A percentile compares a stretch with the other conserved stretches of the same genome.
These are phyloP conservation scores for Lachnellula willkommii DNA, from an alignment of 2,329 filamentous ascomycete genomes.

Conservation along the genomic window DNA sequence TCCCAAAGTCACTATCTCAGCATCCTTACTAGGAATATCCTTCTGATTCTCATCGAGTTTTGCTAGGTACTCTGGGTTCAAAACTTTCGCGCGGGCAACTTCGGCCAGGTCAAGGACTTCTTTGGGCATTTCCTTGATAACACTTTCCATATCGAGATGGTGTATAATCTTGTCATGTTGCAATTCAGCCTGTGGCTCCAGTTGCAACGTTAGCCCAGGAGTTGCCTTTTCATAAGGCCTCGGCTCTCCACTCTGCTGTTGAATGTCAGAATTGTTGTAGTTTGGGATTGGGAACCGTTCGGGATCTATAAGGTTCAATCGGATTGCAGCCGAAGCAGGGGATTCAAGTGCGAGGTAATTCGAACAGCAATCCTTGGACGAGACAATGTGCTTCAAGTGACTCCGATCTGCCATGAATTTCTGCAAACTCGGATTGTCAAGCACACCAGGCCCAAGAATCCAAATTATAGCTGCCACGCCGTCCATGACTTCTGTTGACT, in stretches of 20 bases:
- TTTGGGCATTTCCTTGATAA: constrained; percentile 34
- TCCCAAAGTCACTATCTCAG: constrained; percentile 80
- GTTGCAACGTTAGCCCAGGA: constrained; percentile 20
- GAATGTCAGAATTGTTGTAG: constrained; percentile 43
- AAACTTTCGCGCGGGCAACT: constrained; percentile 38
- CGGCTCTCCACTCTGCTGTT: constrained; percentile 1
- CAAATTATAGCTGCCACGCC: constrained; percentile 69
- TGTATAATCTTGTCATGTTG: constrained; percentile 43
- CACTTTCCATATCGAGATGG: constrained; percentile 43
- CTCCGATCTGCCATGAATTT: constrained; percentile 62
- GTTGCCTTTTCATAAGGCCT: constrained; percentile 20
- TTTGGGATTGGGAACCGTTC: constrained; percentile 69
- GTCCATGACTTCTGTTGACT: constrained; percentile 56
- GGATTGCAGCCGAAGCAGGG: constrained; percentile 59
- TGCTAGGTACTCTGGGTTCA: constrained; percentile 41
- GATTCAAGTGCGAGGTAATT: constrained; percentile 70
- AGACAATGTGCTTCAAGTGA: constrained; percentile 68
- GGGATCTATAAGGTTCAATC: constrained; percentile 67
- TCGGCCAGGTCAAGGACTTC: constrained; percentile 51
- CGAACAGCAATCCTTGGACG: constrained; percentile 66
- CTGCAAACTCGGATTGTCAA: constrained; percentile 55
- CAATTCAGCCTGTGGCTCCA: constrained; percentile 27
- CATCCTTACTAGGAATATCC: constrained; percentile 67
- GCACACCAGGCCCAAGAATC: constrained; percentile 69
- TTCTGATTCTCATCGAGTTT: constrained; percentile 48